A percentile compares a stretch with the other conserved stretches of the same genome.
Conservation (phyloP, 805 yeast species). For the Wickerhamiella qilinensis region DNA sequence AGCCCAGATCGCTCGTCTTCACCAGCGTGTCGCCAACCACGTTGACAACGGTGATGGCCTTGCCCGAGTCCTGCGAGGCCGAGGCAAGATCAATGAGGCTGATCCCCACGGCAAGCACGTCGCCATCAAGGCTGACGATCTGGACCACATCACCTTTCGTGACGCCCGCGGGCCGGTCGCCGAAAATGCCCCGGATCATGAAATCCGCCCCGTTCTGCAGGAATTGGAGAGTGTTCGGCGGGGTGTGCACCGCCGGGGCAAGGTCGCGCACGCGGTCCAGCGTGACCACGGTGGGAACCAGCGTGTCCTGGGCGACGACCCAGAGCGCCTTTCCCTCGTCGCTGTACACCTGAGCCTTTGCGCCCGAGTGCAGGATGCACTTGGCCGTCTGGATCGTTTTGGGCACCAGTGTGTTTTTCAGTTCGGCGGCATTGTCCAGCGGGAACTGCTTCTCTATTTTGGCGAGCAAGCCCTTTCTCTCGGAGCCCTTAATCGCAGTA, state of each 20-base stretch:
- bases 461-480: constrained; percentile 39
- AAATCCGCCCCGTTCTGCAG: constrained; percentile 59
- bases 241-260: constrained; percentile 55
- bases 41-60: constrained; percentile 64
- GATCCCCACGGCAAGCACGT: constrained; percentile 13
- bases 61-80: constrained; percentile 44
- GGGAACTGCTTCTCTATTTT: constrained; percentile 28
- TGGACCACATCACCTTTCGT: constrained; percentile 50
- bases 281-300: constrained; percentile 53
- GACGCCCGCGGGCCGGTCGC: constrained; percentile 37
- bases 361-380: constrained; percentile 35
- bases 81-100: constrained; percentile 26
- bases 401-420: constrained; percentile 30
- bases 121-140: constrained; percentile 37
- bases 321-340: constrained; percentile 53
- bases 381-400: constrained; percentile 44
- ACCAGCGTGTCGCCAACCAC: constrained; percentile 49
- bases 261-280: constrained; percentile 54
- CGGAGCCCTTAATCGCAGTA: constrained; percentile 71
- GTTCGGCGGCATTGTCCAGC: constrained; percentile 10
- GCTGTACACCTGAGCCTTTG: constrained; percentile 46
- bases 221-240: constrained; percentile 52
- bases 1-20: constrained; percentile 21
- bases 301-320: constrained; percentile 30
- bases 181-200: constrained; percentile 30